Evolutionary conservation across 768 basidiomycete species (phyloP).

Genomic region (Panaeolus papilionaceus): DNA sequence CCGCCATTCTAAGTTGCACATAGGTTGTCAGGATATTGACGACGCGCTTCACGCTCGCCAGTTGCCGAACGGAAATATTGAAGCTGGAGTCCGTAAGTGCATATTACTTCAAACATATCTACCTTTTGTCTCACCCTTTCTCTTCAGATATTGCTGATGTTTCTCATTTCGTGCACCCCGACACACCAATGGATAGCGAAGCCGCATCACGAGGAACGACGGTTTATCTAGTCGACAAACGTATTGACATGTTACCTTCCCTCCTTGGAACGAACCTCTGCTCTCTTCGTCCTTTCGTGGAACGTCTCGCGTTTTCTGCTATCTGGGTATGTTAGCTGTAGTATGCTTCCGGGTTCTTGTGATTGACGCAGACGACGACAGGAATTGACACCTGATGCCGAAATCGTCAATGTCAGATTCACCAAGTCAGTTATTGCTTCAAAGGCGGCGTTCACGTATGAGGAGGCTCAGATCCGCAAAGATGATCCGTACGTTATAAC

Average conservation of each 20-base stretch:
- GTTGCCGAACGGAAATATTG: slow-evolving; percentile 92
- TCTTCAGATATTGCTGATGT: slow-evolving; percentile 94
- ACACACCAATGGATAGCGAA: slow-evolving; percentile 96
- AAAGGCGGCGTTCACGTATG: slow-evolving; percentile 96
- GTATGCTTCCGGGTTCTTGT: neutral
- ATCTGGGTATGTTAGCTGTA: slow-evolving; percentile 75
- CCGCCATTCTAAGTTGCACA: neutral
- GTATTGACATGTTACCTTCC: slow-evolving; percentile 96
- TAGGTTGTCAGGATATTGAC: slow-evolving; percentile 97
- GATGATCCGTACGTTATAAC: slow-evolving; percentile 77
- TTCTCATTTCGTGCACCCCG: slow-evolving; percentile 91
- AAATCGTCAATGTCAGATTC: slow-evolving; percentile 90
- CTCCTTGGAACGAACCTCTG: slow-evolving; percentile 96
- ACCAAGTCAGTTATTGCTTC: slow-evolving; percentile 97
- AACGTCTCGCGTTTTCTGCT: slow-evolving; percentile 92
- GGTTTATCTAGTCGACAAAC: slow-evolving; percentile 97
- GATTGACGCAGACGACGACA: slow-evolving; percentile 36
- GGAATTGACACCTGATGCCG: slow-evolving; percentile 89
- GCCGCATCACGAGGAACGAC: slow-evolving; percentile 97
- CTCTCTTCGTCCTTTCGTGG: slow-evolving; percentile 90
- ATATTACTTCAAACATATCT: slow-evolving; percentile 1
- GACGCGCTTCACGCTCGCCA: slow-evolving; percentile 92
- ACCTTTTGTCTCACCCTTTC: neutral
- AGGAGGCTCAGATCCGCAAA: slow-evolving; percentile 92
- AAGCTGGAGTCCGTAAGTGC: slow-evolving; percentile 95